Conservation (phyloP, 441 rosid species). For the Daphne laureola region DNA sequence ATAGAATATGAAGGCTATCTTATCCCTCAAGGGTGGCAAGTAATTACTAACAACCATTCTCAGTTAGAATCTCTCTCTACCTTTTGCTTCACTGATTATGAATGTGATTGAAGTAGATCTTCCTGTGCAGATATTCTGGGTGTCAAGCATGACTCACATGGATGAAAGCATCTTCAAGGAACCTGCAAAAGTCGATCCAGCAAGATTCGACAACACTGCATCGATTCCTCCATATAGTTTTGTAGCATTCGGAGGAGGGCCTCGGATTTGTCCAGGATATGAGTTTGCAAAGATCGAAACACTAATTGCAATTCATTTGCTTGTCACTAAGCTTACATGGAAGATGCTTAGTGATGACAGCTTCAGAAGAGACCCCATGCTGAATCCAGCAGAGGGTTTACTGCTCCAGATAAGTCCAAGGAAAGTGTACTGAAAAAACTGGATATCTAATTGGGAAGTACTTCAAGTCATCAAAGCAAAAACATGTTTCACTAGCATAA, state of each 20-base stretch:
- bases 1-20: slow-evolving; percentile 31
- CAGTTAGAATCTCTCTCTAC: too few relatives aligned
- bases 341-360: slow-evolving; percentile 20
- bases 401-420: slow-evolving; percentile 25
- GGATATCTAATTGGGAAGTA: too few relatives aligned
- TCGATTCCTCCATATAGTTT: slow-evolving; percentile 45
- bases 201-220: slow-evolving; percentile 34
- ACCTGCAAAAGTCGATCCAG: slow-evolving; percentile 36
- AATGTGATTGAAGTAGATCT: background rate
- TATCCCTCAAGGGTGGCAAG: slow-evolving; percentile 49
- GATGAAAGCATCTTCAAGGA: slow-evolving; percentile 35
- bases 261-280: slow-evolving; percentile 46
- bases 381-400: slow-evolving; percentile 32
- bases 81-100: too few relatives aligned
- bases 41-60: slow-evolving; percentile 15
- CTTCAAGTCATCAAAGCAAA: too few relatives aligned
- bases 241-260: slow-evolving; percentile 41
- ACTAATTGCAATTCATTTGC: slow-evolving; percentile 26
- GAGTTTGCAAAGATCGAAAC: slow-evolving; percentile 48
- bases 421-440: background rate
- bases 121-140: slow-evolving; percentile 37
- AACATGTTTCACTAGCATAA: too few relatives aligned
- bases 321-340: slow-evolving; percentile 34
- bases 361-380: slow-evolving; percentile 36
- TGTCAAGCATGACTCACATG: slow-evolving; percentile 33